phyloP scores from a whole-genome alignment of 2,329 filamentous ascomycete genomes.

The Pochonia chlamydosporia region DNA sequence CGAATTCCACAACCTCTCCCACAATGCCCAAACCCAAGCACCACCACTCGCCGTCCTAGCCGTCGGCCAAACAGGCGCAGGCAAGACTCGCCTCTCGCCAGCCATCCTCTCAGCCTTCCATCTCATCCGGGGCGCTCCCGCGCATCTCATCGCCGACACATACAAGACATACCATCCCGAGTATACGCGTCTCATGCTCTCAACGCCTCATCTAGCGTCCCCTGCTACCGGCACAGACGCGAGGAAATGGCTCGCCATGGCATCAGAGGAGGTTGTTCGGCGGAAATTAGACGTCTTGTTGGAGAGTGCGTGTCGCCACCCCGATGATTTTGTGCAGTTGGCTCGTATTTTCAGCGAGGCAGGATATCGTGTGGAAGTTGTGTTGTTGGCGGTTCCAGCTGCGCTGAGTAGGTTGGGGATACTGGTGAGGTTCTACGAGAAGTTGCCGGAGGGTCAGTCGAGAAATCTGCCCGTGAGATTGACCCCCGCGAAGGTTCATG shows the following conservation, averaged over 20 bases:
- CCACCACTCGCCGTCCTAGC: constrained; percentile 35
- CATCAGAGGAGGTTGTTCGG: constrained; percentile 26
- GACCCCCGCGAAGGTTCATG: constrained; percentile 38
- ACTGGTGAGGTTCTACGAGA: constrained; percentile 31
- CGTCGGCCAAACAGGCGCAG: constrained; percentile 43
- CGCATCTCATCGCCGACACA: constrained; percentile 42
- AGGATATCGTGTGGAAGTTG: constrained; percentile 33
- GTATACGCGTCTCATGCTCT: constrained; percentile 26
- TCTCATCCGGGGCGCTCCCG: constrained; percentile 11
- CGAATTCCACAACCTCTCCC: constrained; percentile 22
- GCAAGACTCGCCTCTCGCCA: constrained; percentile 39
- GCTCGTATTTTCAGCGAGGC: constrained; percentile 25
- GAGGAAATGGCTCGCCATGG: constrained; percentile 37
- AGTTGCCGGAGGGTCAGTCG: constrained; percentile 27
- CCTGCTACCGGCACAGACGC: constrained; percentile 34
- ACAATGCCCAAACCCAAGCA: constrained; percentile 3
- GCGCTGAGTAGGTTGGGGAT: constrained; percentile 37
- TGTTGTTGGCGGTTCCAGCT: constrained; percentile 35
- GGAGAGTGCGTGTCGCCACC: constrained; percentile 39
- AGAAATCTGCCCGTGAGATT: constrained; percentile 31
- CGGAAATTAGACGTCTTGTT: constrained; percentile 31
- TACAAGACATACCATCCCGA: constrained; percentile 43
- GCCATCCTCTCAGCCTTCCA: constrained; percentile 27
- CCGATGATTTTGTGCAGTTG: constrained; percentile 33
- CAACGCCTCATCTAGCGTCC: constrained; percentile 28